A percentile compares a stretch with the other conserved stretches of the same genome.
These are phyloP conservation scores for Lichtheimia corymbifera DNA, from an alignment of 371 early-diverging fungal species.

Conservation along the genomic window DNA sequence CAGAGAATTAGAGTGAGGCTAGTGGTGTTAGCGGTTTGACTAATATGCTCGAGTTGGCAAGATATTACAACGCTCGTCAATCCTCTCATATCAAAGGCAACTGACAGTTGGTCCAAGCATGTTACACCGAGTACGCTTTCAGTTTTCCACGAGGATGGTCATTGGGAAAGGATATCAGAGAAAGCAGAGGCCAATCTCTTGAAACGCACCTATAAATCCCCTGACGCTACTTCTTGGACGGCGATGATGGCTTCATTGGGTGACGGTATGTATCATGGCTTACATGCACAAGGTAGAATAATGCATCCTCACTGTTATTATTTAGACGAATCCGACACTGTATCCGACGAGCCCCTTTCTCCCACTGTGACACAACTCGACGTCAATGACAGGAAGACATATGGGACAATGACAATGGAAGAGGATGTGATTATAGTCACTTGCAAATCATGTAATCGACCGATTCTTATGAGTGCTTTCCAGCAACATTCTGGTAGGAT, in stretches of 20 bases:
- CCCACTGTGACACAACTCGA: constrained; percentile 31
- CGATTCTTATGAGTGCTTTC: constrained; percentile 41
- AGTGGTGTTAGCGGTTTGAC: background rate
- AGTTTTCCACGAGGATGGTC: constrained; percentile 41
- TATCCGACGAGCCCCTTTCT: constrained; percentile 25
- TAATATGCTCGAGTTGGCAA: constrained; percentile 6
- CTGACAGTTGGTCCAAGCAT: constrained; percentile 38
- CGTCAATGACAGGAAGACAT: constrained; percentile 33
- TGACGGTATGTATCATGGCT: background rate
- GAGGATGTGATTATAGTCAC: constrained; percentile 42
- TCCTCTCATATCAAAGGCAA: constrained; percentile 27
- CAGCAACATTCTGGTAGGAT: constrained; percentile 38
- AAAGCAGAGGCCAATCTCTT: background rate
- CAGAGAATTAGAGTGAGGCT: background rate
- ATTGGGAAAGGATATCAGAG: constrained; percentile 29
- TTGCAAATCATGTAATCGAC: constrained; percentile 42
- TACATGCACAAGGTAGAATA: constrained; percentile 7
- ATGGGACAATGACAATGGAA: constrained; percentile 47
- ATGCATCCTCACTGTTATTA: too few relatives aligned
- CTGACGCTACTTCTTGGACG: background rate
- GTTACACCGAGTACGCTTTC: constrained; percentile 44
- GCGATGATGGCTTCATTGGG: too few relatives aligned
- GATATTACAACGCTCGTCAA: constrained; percentile 37
- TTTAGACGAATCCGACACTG: background rate
- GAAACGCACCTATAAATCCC: background rate